Evolutionary conservation across 805 yeast genomes (phyloP).

Genomic region (Suhomyces vadensis): DNA sequence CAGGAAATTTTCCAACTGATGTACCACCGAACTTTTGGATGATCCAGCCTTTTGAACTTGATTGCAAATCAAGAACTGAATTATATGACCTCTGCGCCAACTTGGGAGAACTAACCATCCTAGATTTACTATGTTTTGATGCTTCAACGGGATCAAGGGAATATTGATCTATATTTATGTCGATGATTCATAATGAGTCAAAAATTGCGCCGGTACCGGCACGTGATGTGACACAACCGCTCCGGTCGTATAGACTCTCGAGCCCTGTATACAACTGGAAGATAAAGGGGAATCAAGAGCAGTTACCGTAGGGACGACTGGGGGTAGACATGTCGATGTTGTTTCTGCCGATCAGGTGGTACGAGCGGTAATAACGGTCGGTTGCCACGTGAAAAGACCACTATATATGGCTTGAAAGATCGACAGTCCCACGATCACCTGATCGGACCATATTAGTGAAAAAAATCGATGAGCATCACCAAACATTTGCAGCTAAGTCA

Average conservation of each 20-base stretch:
- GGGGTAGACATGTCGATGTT: too few relatives aligned
- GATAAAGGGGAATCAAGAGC: too few relatives aligned
- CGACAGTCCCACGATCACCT: too few relatives aligned
- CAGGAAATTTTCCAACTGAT: conserved; percentile 92
- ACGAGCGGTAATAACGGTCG: too few relatives aligned
- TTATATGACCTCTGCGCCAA: conserved; percentile 34
- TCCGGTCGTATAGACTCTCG: not conserved
- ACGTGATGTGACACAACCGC: conserved; percentile 11
- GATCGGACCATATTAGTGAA: not conserved
- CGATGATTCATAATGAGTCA: conserved; percentile 8
- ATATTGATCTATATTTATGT: conserved; percentile 1
- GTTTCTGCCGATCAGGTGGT: too few relatives aligned
- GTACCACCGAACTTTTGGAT: conserved; percentile 97
- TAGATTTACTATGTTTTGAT: not conserved
- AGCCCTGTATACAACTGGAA: not conserved
- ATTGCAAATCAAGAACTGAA: conserved; percentile 41
- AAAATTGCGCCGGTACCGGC: conserved; percentile 13
- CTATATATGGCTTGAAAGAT: too few relatives aligned
- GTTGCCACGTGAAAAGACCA: too few relatives aligned
- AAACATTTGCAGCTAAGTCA: conserved; percentile 2
- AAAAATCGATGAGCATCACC: conserved; percentile 1
- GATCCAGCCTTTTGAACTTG: conserved; percentile 36
- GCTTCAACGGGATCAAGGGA: not conserved
- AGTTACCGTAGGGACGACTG: too few relatives aligned
- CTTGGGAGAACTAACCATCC: conserved; percentile 23